phyloP scores from a whole-genome alignment of 176 grass and related monocot species.

The Dactylis glomerata region DNA sequence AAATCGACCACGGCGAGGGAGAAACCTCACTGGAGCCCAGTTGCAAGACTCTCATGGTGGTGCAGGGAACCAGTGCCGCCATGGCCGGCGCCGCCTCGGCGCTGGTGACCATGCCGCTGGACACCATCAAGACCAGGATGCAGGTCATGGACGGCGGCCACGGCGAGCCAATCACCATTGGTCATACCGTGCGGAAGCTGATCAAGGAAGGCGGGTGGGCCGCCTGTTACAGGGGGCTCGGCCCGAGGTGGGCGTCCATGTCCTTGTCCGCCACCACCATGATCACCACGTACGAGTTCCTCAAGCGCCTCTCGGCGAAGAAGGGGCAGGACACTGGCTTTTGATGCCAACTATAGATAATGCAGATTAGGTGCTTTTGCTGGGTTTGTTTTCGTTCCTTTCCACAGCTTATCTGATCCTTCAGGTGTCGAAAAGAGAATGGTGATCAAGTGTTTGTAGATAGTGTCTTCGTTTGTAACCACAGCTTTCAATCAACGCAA shows the following conservation, averaged over 20 bases:
- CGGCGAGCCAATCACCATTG: conserved; percentile 43
- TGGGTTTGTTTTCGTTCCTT: conserved; percentile 42
- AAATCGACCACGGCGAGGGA: conserved; percentile 33
- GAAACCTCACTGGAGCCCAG: conserved; percentile 47
- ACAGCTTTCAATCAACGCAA: conserved; percentile 17
- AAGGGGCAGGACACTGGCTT: conserved; percentile 44
- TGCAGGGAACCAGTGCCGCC: conserved; percentile 64
- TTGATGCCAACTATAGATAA: conserved; percentile 33
- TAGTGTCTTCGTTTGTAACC: conserved; percentile 30
- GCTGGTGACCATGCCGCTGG: conserved; percentile 76
- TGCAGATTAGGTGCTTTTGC: conserved; percentile 26
- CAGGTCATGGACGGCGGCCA: conserved; percentile 67
- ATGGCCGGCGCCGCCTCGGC: conserved; percentile 58
- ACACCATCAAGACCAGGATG: conserved; percentile 89
- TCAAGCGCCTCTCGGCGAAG: conserved; percentile 74
- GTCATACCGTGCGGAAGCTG: conserved; percentile 46
- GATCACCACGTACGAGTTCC: conserved; percentile 86
- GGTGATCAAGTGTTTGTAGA: conserved; percentile 38
- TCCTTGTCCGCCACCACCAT: conserved; percentile 75
- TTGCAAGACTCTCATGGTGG: conserved; percentile 62
- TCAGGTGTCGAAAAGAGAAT: conserved; percentile 28
- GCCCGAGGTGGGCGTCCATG: conserved; percentile 86
- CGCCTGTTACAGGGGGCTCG: conserved; percentile 70
- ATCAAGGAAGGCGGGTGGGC: conserved; percentile 72
- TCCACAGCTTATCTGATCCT: conserved; percentile 37